Conservation (phyloP, 1,284 basidiomycete genomes). For the Peniophora sp. region DNA sequence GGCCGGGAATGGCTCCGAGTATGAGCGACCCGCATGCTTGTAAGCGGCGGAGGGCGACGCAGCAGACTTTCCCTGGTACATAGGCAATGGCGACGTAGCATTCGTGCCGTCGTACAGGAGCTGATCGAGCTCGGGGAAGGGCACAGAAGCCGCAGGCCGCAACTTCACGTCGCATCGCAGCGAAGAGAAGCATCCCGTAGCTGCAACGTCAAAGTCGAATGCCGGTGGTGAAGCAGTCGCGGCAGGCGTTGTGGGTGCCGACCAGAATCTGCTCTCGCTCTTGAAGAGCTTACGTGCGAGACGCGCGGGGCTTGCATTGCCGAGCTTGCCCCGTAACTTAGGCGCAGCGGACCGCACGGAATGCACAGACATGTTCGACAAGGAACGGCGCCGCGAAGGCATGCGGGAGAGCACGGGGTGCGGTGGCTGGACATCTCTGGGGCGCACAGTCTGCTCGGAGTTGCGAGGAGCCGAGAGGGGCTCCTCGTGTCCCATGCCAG, state of each 20-base stretch:
- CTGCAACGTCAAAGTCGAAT: constrained; percentile 7
- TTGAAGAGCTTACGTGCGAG: constrained; percentile 48
- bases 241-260: constrained; percentile 11
- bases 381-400: constrained; percentile 44
- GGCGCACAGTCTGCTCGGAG: constrained; percentile 7
- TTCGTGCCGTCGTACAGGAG: constrained; percentile 10
- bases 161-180: constrained; percentile 21
- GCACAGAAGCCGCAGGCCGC: constrained; percentile 17
- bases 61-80: constrained; percentile 13
- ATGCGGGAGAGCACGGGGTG: constrained; percentile 14
- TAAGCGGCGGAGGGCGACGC: constrained; percentile 10
- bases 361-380: constrained; percentile 43
- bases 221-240: constrained; percentile 4
- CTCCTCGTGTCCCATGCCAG: constrained; percentile 9
- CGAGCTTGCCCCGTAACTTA: constrained; percentile 38
- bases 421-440: constrained; percentile 9
- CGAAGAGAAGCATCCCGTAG: constrained; percentile 29
- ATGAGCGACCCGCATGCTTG: constrained; percentile 34
- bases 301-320: constrained; percentile 33
- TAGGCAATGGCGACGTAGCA: constrained; percentile 6
- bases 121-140: constrained; percentile 19
- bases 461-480: neutral
- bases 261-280: constrained; percentile 10
- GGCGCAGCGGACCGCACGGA: constrained; percentile 37
- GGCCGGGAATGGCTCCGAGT: constrained; percentile 54